A percentile compares a stretch with the other conserved stretches of the same genome.
Conservation (phyloP, 441 rosid genomes). For the Erodium trifolium region DNA sequence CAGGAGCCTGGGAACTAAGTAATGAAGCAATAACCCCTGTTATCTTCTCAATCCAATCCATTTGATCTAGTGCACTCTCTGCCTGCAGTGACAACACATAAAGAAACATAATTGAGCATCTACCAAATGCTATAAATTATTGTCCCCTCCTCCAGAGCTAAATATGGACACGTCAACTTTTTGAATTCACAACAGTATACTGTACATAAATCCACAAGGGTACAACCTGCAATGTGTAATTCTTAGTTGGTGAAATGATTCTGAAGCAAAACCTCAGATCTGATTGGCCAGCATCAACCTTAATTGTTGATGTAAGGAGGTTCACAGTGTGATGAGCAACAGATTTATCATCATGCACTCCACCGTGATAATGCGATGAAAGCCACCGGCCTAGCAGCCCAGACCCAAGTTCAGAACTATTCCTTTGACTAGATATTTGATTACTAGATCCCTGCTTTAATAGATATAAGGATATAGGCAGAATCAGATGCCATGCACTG, state of each 20-base stretch:
- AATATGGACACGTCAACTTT: conserved; percentile 7
- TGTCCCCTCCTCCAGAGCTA: conserved; percentile 4
- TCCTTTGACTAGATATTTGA: conserved; percentile 81
- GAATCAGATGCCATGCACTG: conserved; percentile 8
- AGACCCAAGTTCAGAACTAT: conserved; percentile 95
- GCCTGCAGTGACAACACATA: conserved; percentile 91
- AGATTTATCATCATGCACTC: conserved; percentile 94
- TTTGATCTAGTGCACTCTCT: conserved; percentile 96
- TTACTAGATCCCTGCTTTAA: conserved; percentile 53
- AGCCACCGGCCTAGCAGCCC: conserved; percentile 96
- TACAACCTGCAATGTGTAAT: conserved; percentile 92
- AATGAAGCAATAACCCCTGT: conserved; percentile 98
- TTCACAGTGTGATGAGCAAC: conserved; percentile 99
- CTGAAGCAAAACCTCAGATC: conserved; percentile 98
- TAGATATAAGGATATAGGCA: conserved; percentile 13
- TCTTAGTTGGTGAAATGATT: conserved; percentile 96
- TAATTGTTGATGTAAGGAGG: conserved; percentile 95
- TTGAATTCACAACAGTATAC: background rate
- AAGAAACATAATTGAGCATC: conserved; percentile 36
- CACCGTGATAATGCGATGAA: conserved; percentile 83
- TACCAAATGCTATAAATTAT: conserved; percentile 8
- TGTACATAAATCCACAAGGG: conserved; percentile 13
- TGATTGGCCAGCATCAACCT: conserved; percentile 94
- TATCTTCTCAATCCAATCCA: conserved; percentile 99
- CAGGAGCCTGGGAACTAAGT: conserved; percentile 95